Conservation (phyloP, 1,284 basidiomycete genomes). For the Ceratorhiza oryzae-sativae region DNA sequence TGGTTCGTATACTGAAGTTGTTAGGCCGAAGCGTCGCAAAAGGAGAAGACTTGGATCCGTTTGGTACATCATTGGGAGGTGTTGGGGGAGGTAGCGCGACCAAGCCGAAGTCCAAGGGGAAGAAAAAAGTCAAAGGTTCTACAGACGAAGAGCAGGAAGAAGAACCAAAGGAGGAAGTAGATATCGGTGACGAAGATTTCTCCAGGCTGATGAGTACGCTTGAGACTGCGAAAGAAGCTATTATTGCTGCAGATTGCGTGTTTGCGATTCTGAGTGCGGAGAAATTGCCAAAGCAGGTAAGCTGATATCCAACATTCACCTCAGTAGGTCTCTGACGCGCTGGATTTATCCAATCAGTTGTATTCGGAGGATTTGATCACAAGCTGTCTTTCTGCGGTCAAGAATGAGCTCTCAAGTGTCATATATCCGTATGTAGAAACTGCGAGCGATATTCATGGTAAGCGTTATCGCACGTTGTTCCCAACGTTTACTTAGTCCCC, state of each 20-base stretch:
- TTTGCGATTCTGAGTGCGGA: conserved; percentile 79
- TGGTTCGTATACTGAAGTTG: conserved; percentile 74
- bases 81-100: conserved; percentile 47
- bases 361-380: conserved; percentile 93
- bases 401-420: conserved; percentile 79
- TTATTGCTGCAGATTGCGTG: conserved; percentile 82
- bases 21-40: conserved; percentile 77
- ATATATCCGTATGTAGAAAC: conserved; percentile 90
- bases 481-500: neutral
- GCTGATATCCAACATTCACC: conserved; percentile 44
- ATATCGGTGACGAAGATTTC: conserved; percentile 60
- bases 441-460: conserved; percentile 55
- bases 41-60: conserved; percentile 76
- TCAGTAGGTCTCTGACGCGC: conserved; percentile 22
- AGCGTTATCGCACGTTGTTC: neutral
- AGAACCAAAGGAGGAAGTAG: conserved; percentile 45
- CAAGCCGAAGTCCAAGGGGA: conserved; percentile 52
- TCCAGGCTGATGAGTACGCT: conserved; percentile 60
- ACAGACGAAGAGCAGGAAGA: conserved; percentile 45
- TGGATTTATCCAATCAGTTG: conserved; percentile 56
- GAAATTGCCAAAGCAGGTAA: conserved; percentile 81
- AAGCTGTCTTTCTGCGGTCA: conserved; percentile 75
- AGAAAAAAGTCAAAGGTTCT: conserved; percentile 47
- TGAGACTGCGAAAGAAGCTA: conserved; percentile 69
- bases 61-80: conserved; percentile 51